Evolutionary conservation across 2,329 filamentous ascomycete genomes (phyloP).

Genomic region (Botrytis pseudocinerea): DNA sequence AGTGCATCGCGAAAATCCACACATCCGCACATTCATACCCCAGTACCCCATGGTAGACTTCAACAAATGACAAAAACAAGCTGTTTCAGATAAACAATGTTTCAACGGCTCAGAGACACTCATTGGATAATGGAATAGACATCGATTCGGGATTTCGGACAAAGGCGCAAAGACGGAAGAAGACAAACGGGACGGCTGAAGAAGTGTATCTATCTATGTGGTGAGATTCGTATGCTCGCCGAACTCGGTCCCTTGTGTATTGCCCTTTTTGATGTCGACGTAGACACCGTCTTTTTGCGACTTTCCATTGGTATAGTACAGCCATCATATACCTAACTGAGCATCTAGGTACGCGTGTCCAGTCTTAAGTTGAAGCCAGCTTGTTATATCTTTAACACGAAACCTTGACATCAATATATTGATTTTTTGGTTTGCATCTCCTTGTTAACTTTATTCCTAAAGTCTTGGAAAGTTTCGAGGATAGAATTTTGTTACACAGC

Average conservation of each 20-base stretch:
- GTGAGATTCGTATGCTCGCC: neutral
- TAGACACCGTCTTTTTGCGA: too few relatives aligned
- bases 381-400: neutral
- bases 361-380: neutral
- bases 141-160: neutral
- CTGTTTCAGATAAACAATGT: slow-evolving; percentile 4
- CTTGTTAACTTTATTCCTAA: neutral
- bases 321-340: neutral
- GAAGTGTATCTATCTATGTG: neutral
- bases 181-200: neutral
- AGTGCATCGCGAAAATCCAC: neutral
- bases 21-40: neutral
- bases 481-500: neutral
- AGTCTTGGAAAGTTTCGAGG: neutral
- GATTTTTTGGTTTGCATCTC: neutral
- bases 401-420: neutral
- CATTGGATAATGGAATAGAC: neutral
- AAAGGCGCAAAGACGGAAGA: neutral
- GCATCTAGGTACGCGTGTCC: neutral
- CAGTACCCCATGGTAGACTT: neutral
- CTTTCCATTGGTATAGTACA: too few relatives aligned
- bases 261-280: neutral
- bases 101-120: neutral
- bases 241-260: neutral
- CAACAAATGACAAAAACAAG: neutral